Evolutionary conservation across 1,139 yeast species (phyloP).

Genomic region (Meyerozyma athensensis): DNA sequence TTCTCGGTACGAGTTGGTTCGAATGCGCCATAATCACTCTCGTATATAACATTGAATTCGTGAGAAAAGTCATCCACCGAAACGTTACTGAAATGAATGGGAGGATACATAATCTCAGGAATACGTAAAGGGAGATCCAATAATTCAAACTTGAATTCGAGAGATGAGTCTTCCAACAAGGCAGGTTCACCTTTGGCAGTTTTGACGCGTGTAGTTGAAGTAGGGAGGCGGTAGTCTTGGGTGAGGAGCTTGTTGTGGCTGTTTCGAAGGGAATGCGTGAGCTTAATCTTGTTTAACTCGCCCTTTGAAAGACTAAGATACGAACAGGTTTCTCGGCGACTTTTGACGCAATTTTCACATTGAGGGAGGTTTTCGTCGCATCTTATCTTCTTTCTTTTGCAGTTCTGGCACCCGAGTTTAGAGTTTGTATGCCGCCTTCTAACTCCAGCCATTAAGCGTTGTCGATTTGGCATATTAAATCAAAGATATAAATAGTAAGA

Average conservation of each 20-base stretch:
- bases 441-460: background rate
- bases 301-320: slow-evolving; percentile 22
- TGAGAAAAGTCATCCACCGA: slow-evolving; percentile 18
- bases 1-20: slow-evolving; percentile 3
- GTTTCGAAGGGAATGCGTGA: slow-evolving; percentile 26
- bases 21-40: slow-evolving; percentile 6
- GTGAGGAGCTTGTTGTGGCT: slow-evolving; percentile 26
- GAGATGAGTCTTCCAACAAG: background rate
- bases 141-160: slow-evolving; percentile 26
- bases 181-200: background rate
- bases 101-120: slow-evolving; percentile 21
- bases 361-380: slow-evolving; percentile 44
- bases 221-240: slow-evolving; percentile 26
- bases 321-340: slow-evolving; percentile 28
- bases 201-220: slow-evolving; percentile 13
- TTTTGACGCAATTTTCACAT: slow-evolving; percentile 36
- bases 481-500: too few relatives aligned
- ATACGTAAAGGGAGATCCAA: slow-evolving; percentile 19
- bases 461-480: background rate
- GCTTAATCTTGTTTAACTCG: slow-evolving; percentile 24
- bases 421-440: slow-evolving; percentile 41
- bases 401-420: slow-evolving; percentile 38
- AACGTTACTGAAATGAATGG: slow-evolving; percentile 21
- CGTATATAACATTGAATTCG: slow-evolving; percentile 16
- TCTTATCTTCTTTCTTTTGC: slow-evolving; percentile 42